Conservation (phyloP, 345 rosid species). For the Excoecaria agallocha region DNA sequence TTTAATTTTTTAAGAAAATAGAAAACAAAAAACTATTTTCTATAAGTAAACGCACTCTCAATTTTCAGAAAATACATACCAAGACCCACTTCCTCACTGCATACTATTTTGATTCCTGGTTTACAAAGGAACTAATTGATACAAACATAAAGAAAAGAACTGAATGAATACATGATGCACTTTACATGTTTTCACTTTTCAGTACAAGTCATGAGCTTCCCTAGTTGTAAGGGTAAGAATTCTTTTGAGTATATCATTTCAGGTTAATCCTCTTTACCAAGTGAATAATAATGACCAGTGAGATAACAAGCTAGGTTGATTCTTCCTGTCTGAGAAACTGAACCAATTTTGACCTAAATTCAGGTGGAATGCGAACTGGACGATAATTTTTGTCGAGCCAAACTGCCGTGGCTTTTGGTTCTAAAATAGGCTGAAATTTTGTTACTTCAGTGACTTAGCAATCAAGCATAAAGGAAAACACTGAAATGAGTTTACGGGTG, state of each 20-base stretch:
- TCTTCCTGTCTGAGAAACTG: constrained; percentile 44
- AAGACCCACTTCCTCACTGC: too few species aligned
- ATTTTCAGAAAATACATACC: too few species aligned
- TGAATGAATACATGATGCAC: background rate
- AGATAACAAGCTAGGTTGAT: constrained; percentile 25
- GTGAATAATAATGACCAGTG: background rate
- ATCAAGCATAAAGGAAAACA: background rate
- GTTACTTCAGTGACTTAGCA: background rate
- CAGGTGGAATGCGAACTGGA: constrained; percentile 69
- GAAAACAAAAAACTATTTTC: too few species aligned
- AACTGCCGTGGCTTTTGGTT: constrained; percentile 71
- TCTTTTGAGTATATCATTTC: background rate
- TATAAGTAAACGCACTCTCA: too few species aligned
- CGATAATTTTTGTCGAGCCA: constrained; percentile 82
- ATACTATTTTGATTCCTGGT: too few species aligned
- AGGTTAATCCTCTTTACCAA: background rate
- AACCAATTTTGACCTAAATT: constrained; percentile 57
- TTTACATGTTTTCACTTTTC: too few species aligned
- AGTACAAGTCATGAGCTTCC: background rate
- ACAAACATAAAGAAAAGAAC: background rate
- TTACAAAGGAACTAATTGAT: too few species aligned
- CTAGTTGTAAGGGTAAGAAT: background rate
- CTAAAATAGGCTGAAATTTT: constrained; percentile 54
- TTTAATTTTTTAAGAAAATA: too few species aligned
- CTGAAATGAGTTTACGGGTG: background rate